Conservation (phyloP, 768 basidiomycete species). For the Tephrocybe sp. region DNA sequence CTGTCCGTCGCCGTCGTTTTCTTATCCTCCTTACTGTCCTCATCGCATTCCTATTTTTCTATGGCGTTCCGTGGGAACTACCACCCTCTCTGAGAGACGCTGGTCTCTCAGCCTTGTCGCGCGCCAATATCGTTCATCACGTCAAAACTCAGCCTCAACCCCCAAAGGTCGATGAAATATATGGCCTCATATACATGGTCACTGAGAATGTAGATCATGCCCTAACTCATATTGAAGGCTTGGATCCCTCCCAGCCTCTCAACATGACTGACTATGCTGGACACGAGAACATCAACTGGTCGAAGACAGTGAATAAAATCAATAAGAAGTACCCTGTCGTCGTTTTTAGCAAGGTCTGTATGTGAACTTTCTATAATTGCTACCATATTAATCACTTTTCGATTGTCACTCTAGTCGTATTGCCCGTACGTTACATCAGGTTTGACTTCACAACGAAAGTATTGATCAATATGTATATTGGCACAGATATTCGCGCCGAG, state of each 20-base stretch:
- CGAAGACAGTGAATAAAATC: slow-evolving; percentile 37
- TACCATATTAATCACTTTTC: not conserved
- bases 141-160: slow-evolving; percentile 27
- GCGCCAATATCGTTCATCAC: slow-evolving; percentile 38
- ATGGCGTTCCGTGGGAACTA: slow-evolving; percentile 43
- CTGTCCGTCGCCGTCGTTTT: slow-evolving; percentile 45
- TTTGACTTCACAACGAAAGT: not conserved
- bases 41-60: slow-evolving; percentile 35
- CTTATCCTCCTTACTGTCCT: slow-evolving; percentile 37
- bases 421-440: slow-evolving; percentile 54
- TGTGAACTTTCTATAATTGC: not conserved
- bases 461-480: slow-evolving; percentile 7
- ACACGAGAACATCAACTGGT: slow-evolving; percentile 43
- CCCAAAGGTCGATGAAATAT: slow-evolving; percentile 54
- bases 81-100: slow-evolving; percentile 33
- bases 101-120: slow-evolving; percentile 31
- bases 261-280: slow-evolving; percentile 55
- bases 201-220: slow-evolving; percentile 43
- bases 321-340: slow-evolving; percentile 58
- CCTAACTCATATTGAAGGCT: slow-evolving; percentile 34
- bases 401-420: slow-evolving; percentile 47
- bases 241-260: slow-evolving; percentile 49
- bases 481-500: slow-evolving; percentile 53
- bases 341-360: slow-evolving; percentile 77
- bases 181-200: slow-evolving; percentile 67